Percentiles rank a stretch among this genome's conserved stretches.
Evolutionary conservation across 2,329 filamentous ascomycete genomes (phyloP).

Genomic region (Aspergillus sp.): DNA sequence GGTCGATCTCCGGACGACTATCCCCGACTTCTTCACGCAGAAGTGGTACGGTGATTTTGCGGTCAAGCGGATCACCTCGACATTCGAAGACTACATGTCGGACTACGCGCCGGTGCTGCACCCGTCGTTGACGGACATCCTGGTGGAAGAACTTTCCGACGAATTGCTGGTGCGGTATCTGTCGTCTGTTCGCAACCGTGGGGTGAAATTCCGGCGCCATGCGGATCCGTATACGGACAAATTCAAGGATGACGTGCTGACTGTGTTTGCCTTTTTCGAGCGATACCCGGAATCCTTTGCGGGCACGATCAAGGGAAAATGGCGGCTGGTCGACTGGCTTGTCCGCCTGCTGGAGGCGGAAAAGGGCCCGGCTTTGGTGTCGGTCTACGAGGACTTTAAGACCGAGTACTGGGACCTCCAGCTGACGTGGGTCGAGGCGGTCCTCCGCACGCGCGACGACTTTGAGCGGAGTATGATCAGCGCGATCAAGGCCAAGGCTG

Average conservation of each 20-base stretch:
- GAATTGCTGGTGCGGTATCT: slow-evolving; percentile 87
- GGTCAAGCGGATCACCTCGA: slow-evolving; percentile 91
- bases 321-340: slow-evolving; percentile 86
- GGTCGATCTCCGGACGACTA: slow-evolving; percentile 80
- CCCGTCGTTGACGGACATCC: slow-evolving; percentile 82
- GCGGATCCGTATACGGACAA: slow-evolving; percentile 84
- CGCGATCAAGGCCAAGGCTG: slow-evolving; percentile 82
- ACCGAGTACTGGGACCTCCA: slow-evolving; percentile 87
- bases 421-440: slow-evolving; percentile 92
- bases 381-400: slow-evolving; percentile 83
- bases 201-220: slow-evolving; percentile 78
- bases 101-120: slow-evolving; percentile 85
- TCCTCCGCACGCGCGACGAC: slow-evolving; percentile 81
- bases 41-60: slow-evolving; percentile 83
- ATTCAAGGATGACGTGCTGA: slow-evolving; percentile 87
- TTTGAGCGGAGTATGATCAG: slow-evolving; percentile 90
- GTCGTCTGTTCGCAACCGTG: slow-evolving; percentile 79
- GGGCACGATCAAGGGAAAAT: slow-evolving; percentile 79
- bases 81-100: slow-evolving; percentile 88
- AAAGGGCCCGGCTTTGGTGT: slow-evolving; percentile 69
- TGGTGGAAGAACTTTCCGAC: slow-evolving; percentile 90
- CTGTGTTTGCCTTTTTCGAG: slow-evolving; percentile 86
- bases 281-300: slow-evolving; percentile 67
- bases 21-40: slow-evolving; percentile 85
- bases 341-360: slow-evolving; percentile 71